Evolutionary conservation across 2,329 filamentous ascomycete genomes (phyloP).

Genomic region (Trichoderma sp.): DNA sequence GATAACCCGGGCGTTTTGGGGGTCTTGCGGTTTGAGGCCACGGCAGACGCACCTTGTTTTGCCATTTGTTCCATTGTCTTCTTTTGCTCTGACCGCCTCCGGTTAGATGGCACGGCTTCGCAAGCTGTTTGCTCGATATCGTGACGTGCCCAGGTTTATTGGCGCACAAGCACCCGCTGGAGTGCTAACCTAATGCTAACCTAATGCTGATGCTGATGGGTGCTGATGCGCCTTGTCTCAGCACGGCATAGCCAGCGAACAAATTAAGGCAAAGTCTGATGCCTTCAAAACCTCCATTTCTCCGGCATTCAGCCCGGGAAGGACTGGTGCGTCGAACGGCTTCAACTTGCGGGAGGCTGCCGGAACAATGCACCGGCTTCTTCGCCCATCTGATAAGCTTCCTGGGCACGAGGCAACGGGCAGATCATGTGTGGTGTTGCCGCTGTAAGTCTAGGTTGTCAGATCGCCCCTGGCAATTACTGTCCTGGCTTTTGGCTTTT

Average conservation of each 20-base stretch:
- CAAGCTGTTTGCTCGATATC: background rate
- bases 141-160: background rate
- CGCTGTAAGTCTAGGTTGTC: background rate
- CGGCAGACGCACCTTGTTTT: background rate
- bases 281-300: too few relatives aligned
- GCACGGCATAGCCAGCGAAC: too few relatives aligned
- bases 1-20: background rate
- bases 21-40: background rate
- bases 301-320: too few relatives aligned
- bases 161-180: background rate
- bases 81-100: background rate
- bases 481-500: background rate
- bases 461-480: background rate
- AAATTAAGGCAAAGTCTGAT: too few relatives aligned
- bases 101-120: background rate
- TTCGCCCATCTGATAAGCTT: too few relatives aligned
- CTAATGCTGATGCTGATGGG: too few relatives aligned
- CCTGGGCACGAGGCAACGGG: background rate
- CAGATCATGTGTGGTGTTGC: background rate
- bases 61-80: too few relatives aligned
- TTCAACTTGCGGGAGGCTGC: too few relatives aligned
- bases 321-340: too few relatives aligned
- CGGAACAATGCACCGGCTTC: too few relatives aligned
- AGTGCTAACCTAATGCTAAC: background rate
- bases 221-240: too few relatives aligned